These are phyloP conservation scores for Penicillium longicatenatum DNA, from an alignment of 495 filamentous ascomycete genomes.

Conservation along the genomic window DNA sequence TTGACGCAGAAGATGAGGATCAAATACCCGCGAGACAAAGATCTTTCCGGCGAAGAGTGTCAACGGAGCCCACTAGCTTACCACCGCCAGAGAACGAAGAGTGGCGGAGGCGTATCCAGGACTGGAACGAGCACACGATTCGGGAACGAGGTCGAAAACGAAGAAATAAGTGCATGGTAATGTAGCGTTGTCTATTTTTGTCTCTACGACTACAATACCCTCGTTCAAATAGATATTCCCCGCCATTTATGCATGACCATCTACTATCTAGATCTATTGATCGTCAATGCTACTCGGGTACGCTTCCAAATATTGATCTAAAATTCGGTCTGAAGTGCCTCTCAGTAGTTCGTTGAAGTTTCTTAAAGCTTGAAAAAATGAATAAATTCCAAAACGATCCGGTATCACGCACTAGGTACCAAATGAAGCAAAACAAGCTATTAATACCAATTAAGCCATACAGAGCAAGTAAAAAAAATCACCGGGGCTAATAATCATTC, in stretches of 20 bases:
- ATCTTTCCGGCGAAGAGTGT: constrained; percentile 37
- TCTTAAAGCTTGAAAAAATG: too few species aligned
- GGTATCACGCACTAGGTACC: background rate
- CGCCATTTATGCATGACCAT: background rate
- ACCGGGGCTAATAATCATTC: background rate
- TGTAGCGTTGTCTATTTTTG: constrained; percentile 28
- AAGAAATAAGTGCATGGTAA: constrained; percentile 40
- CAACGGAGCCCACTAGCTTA: constrained; percentile 40
- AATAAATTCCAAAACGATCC: background rate
- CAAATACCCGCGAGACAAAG: constrained; percentile 24
- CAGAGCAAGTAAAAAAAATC: background rate
- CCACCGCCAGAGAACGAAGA: constrained; percentile 37
- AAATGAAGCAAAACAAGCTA: background rate
- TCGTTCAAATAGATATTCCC: constrained; percentile 2
- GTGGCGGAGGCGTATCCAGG: constrained; percentile 46
- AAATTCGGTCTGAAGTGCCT: background rate
- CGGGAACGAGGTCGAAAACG: constrained; percentile 37
- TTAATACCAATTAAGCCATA: background rate
- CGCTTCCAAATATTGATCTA: background rate
- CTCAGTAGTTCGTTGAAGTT: background rate
- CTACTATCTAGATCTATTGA: background rate
- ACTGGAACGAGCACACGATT: constrained; percentile 49
- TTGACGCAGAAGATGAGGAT: constrained; percentile 23
- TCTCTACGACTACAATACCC: constrained; percentile 2
- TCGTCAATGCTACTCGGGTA: background rate